These are phyloP conservation scores for Leishmania braziliensis DNA, from an alignment of 208 protist species.

Conservation along the genomic window DNA sequence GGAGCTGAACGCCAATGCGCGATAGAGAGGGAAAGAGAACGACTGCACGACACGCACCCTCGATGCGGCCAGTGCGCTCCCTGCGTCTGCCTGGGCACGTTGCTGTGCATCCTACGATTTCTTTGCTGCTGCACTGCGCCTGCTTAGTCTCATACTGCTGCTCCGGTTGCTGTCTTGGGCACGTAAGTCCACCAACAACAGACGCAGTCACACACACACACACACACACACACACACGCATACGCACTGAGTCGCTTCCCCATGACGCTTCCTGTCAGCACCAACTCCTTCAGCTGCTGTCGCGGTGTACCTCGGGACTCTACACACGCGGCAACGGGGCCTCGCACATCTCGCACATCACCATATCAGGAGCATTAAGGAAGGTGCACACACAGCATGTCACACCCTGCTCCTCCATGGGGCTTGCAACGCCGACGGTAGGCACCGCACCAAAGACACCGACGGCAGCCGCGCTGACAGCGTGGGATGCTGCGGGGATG, in stretches of 20 bases:
- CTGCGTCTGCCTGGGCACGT: background rate
- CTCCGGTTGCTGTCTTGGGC: background rate
- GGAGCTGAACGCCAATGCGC: background rate
- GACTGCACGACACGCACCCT: background rate
- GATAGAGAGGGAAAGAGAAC: too few species aligned
- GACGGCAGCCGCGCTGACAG: background rate
- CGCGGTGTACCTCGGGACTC: background rate
- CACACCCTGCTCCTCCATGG: conserved; percentile 27
- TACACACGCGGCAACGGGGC: conserved; percentile 35
- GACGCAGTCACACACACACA: background rate
- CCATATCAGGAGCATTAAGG: conserved; percentile 64
- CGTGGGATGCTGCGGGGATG: background rate
- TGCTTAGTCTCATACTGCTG: background rate
- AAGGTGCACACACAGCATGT: conserved; percentile 79
- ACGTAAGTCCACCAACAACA: background rate
- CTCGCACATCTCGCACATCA: conserved; percentile 86
- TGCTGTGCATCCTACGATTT: background rate
- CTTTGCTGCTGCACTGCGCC: background rate
- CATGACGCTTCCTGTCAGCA: background rate
- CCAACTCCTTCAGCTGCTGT: background rate
- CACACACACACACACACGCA: background rate
- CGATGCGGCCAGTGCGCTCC: background rate
- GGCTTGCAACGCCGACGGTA: background rate
- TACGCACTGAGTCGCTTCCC: background rate
- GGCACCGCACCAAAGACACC: background rate